phyloP scores from a whole-genome alignment of 371 early-diverging fungal genomes.

The Actinomucor elegans region DNA sequence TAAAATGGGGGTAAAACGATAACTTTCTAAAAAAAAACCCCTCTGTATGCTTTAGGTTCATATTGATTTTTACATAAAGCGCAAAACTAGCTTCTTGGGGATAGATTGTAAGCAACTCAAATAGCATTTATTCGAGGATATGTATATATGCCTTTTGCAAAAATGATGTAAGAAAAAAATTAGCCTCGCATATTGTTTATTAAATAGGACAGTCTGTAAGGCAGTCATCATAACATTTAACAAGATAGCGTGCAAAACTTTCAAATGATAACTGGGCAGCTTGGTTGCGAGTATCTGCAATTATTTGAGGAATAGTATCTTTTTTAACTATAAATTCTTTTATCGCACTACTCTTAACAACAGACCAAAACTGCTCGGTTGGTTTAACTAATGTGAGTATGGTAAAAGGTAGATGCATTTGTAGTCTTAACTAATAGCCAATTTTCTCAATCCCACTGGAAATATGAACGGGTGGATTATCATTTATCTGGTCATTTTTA shows the following conservation, averaged over 20 bases:
- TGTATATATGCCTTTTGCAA: too few species aligned
- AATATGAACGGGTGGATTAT: slow-evolving; percentile 12
- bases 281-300: not conserved
- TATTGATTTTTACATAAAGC: too few species aligned
- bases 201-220: slow-evolving; percentile 4
- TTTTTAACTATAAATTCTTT: slow-evolving; percentile 8
- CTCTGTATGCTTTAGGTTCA: too few species aligned
- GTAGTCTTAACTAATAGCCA: slow-evolving; percentile 3
- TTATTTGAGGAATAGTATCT: slow-evolving; percentile 7
- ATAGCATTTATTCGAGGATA: too few species aligned
- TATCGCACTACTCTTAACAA: slow-evolving; percentile 10
- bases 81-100: too few species aligned
- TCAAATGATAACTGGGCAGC: not conserved
- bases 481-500: slow-evolving; percentile 1
- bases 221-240: slow-evolving; percentile 6
- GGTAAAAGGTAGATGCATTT: slow-evolving; percentile 14
- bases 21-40: too few species aligned
- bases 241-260: slow-evolving; percentile 2
- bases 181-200: too few species aligned
- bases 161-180: too few species aligned
- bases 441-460: slow-evolving; percentile 4
- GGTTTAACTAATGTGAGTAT: slow-evolving; percentile 18
- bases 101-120: too few species aligned
- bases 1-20: too few species aligned
- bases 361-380: slow-evolving; percentile 6